Conservation (phyloP, 495 filamentous ascomycete genomes). For the Cercophora newfieldiana region DNA sequence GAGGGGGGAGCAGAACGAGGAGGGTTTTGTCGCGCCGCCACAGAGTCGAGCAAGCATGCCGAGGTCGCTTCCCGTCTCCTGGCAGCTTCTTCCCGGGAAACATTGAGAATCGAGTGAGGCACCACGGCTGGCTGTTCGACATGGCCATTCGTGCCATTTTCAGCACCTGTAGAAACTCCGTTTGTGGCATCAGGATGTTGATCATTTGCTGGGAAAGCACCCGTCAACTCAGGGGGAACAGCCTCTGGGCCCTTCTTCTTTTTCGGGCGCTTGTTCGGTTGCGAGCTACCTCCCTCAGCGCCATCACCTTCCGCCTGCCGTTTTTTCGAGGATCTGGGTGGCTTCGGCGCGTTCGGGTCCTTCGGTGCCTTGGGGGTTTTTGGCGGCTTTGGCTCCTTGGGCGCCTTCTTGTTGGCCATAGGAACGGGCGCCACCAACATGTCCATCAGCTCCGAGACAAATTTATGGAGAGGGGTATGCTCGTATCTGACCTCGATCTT, state of each 20-base stretch:
- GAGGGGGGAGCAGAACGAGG: too few relatives aligned
- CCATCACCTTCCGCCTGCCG: slow-evolving; percentile 54
- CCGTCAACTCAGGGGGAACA: slow-evolving; percentile 31
- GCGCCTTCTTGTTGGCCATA: slow-evolving; percentile 19
- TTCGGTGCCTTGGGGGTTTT: slow-evolving; percentile 61
- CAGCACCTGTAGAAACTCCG: neutral
- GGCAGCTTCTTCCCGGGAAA: slow-evolving; percentile 44
- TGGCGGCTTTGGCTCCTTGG: slow-evolving; percentile 42
- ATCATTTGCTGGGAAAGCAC: slow-evolving; percentile 27
- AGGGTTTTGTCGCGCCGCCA: too few relatives aligned
- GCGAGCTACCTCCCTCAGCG: slow-evolving; percentile 17
- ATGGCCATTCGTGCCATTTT: slow-evolving; percentile 23
- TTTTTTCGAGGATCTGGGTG: too few relatives aligned
- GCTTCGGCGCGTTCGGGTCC: slow-evolving; percentile 29
- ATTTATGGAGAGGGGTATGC: slow-evolving; percentile 49
- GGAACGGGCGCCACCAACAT: slow-evolving; percentile 31
- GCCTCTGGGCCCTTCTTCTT: slow-evolving; percentile 31
- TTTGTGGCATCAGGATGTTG: slow-evolving; percentile 4
- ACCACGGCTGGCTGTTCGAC: neutral
- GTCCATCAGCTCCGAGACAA: slow-evolving; percentile 44
- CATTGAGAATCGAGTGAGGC: slow-evolving; percentile 34
- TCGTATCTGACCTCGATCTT: slow-evolving; percentile 48
- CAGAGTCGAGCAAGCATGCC: too few relatives aligned
- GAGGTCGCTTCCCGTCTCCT: slow-evolving; percentile 42
- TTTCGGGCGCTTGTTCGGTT: slow-evolving; percentile 32